These are phyloP conservation scores for Angophora floribunda DNA, from an alignment of 345 rosid genomes.

Conservation along the genomic window DNA sequence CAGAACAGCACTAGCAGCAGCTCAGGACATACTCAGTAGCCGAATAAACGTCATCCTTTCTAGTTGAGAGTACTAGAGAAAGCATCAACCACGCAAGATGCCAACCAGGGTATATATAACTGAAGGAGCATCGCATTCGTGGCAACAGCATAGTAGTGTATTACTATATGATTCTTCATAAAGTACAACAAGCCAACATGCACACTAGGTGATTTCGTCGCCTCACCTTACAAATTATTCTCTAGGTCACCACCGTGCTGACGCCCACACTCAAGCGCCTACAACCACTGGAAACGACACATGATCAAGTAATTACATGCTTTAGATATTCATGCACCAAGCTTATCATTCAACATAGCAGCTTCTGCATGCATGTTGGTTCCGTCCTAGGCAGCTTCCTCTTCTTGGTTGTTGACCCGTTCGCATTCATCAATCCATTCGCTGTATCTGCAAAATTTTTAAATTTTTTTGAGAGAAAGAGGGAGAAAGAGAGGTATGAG, in stretches of 20 bases:
- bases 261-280: not conserved
- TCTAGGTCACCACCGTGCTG: not conserved
- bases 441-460: slow-evolving; percentile 51
- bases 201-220: not conserved
- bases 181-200: not conserved
- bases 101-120: not conserved
- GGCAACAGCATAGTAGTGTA: not conserved
- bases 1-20: not conserved
- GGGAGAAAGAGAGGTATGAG: not conserved
- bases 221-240: not conserved
- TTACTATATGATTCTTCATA: not conserved
- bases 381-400: slow-evolving; percentile 42
- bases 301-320: not conserved
- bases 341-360: not conserved
- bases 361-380: not conserved
- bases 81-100: not conserved
- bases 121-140: not conserved
- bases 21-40: not conserved
- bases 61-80: not conserved
- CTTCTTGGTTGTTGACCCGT: slow-evolving; percentile 61
- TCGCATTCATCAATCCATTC: slow-evolving; percentile 99
- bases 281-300: not conserved
- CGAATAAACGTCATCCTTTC: not conserved
- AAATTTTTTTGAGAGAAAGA: not conserved
- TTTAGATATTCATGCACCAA: not conserved